Percentiles rank a stretch among this genome's conserved stretches.
Evolutionary conservation across 2,329 filamentous ascomycete species (phyloP).

Genomic region (Dactylonectria macrodidyma): DNA sequence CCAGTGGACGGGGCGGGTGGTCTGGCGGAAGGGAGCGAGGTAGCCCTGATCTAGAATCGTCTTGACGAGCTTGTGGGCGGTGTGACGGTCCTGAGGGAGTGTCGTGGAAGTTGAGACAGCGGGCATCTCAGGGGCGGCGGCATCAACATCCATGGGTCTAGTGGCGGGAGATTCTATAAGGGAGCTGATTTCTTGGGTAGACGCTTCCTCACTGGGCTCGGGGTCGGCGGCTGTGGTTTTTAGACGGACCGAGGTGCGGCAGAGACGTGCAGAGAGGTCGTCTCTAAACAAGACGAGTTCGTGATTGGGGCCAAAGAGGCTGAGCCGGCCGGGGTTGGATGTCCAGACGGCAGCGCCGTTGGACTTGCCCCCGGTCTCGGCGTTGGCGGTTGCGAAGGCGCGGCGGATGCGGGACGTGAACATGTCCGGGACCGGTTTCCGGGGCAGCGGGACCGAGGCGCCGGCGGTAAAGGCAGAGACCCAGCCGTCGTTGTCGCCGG

Average conservation of each 20-base stretch:
- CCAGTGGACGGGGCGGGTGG: conserved; percentile 88
- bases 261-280: conserved; percentile 84
- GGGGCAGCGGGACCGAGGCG: conserved; percentile 78
- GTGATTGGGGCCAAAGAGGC: conserved; percentile 88
- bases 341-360: conserved; percentile 83
- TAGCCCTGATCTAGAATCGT: conserved; percentile 93
- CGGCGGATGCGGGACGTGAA: conserved; percentile 91
- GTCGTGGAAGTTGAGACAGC: conserved; percentile 54
- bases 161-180: conserved; percentile 38
- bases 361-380: conserved; percentile 70
- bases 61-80: conserved; percentile 86
- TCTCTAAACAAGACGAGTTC: conserved; percentile 92
- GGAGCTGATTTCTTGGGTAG: conserved; percentile 26
- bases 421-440: conserved; percentile 83
- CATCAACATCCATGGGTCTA: conserved; percentile 60
- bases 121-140: conserved; percentile 39
- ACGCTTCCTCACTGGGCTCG: conserved; percentile 51
- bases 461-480: conserved; percentile 86
- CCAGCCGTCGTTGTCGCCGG: conserved; percentile 99
- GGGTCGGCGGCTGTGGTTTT: conserved; percentile 59
- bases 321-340: conserved; percentile 86
- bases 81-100: conserved; percentile 66
- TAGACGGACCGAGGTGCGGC: conserved; percentile 82
- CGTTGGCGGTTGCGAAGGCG: conserved; percentile 83
- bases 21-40: conserved; percentile 88